A percentile compares a stretch with the other conserved stretches of the same genome.
phyloP scores from a whole-genome alignment of 768 basidiomycete genomes.

The Tulasnella sp. region DNA sequence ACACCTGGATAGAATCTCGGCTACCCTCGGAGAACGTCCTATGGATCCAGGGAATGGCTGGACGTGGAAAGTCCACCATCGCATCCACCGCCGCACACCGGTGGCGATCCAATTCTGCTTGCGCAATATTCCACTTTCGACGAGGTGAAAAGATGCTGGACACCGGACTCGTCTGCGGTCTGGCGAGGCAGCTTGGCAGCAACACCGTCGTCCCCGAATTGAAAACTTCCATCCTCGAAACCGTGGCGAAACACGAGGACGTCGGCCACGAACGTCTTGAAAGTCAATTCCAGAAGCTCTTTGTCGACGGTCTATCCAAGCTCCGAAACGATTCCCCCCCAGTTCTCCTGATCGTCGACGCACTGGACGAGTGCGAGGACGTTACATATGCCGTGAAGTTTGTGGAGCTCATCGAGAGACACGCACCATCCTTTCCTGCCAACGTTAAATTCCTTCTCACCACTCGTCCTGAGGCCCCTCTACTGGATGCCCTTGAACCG shows the following conservation, averaged over 20 bases:
- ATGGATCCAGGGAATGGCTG: background rate
- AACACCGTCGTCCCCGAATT: background rate
- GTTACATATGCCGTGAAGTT: background rate
- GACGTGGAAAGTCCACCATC: background rate
- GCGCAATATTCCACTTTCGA: background rate
- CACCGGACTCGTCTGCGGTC: background rate
- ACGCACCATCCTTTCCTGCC: background rate
- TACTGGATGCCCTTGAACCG: background rate
- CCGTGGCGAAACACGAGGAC: background rate
- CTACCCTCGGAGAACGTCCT: background rate
- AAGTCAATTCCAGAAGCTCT: background rate
- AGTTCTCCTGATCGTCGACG: background rate
- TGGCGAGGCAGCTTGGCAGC: background rate
- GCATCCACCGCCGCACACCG: background rate
- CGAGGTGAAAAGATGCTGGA: background rate
- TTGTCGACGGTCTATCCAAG: background rate
- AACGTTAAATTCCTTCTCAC: background rate
- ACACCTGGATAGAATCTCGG: background rate
- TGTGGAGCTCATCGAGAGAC: background rate
- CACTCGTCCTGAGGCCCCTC: background rate
- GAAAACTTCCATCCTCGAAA: background rate
- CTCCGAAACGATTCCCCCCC: background rate
- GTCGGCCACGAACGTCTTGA: background rate
- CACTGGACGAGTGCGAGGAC: background rate
- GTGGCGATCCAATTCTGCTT: background rate